A percentile compares a stretch with the other conserved stretches of the same genome.
phyloP scores from a whole-genome alignment of 148 eudicot species.

The Rhododendron vialii region DNA sequence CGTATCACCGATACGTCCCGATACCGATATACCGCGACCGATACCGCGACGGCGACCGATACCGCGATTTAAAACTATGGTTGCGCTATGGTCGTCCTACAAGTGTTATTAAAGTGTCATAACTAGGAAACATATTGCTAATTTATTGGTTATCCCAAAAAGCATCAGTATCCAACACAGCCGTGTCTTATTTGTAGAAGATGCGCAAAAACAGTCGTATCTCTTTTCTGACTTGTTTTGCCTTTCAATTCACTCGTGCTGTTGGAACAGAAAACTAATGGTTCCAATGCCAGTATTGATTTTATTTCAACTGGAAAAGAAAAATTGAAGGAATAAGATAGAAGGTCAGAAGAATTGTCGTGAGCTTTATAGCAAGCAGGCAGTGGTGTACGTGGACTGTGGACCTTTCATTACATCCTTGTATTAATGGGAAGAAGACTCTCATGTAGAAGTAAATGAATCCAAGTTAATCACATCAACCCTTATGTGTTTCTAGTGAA shows the following conservation, averaged over 20 bases:
- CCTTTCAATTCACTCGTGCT: background rate
- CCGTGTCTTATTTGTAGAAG: background rate
- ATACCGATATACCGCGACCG: too few species aligned
- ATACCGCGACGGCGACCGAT: too few species aligned
- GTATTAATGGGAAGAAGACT: background rate
- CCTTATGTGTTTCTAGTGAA: background rate
- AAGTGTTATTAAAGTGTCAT: too few species aligned
- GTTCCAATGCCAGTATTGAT: background rate
- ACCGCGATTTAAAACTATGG: too few species aligned
- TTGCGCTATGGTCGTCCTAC: too few species aligned
- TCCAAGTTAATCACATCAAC: background rate
- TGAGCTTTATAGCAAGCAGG: background rate
- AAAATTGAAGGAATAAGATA: background rate
- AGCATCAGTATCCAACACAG: background rate
- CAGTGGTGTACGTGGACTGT: too few species aligned
- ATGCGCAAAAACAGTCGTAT: background rate
- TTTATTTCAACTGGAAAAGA: background rate
- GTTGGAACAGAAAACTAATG: background rate
- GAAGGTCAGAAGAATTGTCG: background rate
- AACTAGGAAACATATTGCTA: too few species aligned
- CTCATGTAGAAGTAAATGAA: background rate
- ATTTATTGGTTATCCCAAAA: too few species aligned
- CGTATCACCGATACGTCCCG: too few species aligned
- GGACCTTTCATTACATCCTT: background rate
- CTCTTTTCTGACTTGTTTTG: background rate